Evolutionary conservation across 352 stramenopile species (phyloP).

Genomic region (Thalassiosira hispida): DNA sequence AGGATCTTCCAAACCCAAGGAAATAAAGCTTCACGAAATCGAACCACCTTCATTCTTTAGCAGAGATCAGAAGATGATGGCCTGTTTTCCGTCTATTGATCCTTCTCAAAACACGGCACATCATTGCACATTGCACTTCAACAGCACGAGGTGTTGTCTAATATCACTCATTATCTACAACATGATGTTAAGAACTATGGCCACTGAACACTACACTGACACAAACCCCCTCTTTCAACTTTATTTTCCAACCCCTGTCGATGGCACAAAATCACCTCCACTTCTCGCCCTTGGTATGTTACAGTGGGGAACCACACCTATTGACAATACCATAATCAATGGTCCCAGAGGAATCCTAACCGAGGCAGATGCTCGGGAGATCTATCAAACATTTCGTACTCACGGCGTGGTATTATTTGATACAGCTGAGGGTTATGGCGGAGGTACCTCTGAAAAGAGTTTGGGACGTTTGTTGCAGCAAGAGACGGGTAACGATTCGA

Average conservation of each 20-base stretch:
- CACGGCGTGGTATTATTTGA: constrained; percentile 69
- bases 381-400: constrained; percentile 42
- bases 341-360: constrained; percentile 29
- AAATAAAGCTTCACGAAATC: no score
- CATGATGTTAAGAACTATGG: no score
- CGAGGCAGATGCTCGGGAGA: constrained; percentile 42
- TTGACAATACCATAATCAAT: constrained; percentile 44
- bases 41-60: no score
- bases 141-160: no score
- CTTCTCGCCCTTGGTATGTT: constrained; percentile 36
- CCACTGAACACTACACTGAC: background rate
- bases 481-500: constrained; percentile 17
- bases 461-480: constrained; percentile 46
- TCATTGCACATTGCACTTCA: no score
- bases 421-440: constrained; percentile 83
- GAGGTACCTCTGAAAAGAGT: constrained; percentile 71
- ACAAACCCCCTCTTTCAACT: constrained; percentile 23
- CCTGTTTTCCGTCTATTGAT: no score
- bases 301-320: constrained; percentile 43
- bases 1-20: no score
- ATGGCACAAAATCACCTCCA: constrained; percentile 2
- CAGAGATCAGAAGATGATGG: no score
- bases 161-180: no score
- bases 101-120: no score
- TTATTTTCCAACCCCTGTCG: constrained; percentile 13